Conservation (phyloP, 2,329 filamentous ascomycete species). For the Magnaporthiopsis rhizophila region DNA sequence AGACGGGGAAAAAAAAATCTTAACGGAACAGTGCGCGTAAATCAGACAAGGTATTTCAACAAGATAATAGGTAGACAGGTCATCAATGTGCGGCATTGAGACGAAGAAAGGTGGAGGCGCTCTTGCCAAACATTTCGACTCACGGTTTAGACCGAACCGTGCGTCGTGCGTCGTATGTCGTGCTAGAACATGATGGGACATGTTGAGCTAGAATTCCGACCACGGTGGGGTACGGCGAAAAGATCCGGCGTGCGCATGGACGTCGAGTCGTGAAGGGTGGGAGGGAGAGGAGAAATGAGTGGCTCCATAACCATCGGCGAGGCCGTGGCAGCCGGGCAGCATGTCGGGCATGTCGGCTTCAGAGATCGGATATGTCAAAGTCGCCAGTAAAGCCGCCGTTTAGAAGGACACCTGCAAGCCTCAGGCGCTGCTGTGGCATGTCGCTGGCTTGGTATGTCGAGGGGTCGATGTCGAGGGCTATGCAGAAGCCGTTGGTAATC, state of each 20-base stretch:
- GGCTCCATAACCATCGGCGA: not conserved
- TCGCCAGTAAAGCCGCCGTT: slow-evolving; percentile 59
- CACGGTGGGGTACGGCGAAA: not conserved
- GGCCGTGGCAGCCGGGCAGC: too few species aligned
- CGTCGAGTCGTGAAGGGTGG: not conserved
- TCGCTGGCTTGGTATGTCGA: slow-evolving; percentile 41
- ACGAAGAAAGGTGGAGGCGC: not conserved
- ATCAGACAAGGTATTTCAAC: not conserved
- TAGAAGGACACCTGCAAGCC: slow-evolving; percentile 57
- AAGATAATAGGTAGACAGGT: not conserved
- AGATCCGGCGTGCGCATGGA: not conserved
- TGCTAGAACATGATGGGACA: not conserved
- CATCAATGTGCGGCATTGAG: too few species aligned
- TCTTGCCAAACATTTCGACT: not conserved
- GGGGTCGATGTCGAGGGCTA: slow-evolving; percentile 47
- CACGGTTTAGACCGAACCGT: not conserved
- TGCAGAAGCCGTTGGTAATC: slow-evolving; percentile 62
- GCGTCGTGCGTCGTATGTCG: not conserved
- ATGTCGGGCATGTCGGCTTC: slow-evolving; percentile 6
- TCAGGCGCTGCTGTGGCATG: slow-evolving; percentile 50
- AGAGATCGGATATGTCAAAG: slow-evolving; percentile 39
- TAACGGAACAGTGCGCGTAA: not conserved
- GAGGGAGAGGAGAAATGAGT: not conserved
- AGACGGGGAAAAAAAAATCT: not conserved
- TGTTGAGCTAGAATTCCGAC: not conserved